Conservation (phyloP, 257 asterid genomes). For the Paraleonurus japonicus region DNA sequence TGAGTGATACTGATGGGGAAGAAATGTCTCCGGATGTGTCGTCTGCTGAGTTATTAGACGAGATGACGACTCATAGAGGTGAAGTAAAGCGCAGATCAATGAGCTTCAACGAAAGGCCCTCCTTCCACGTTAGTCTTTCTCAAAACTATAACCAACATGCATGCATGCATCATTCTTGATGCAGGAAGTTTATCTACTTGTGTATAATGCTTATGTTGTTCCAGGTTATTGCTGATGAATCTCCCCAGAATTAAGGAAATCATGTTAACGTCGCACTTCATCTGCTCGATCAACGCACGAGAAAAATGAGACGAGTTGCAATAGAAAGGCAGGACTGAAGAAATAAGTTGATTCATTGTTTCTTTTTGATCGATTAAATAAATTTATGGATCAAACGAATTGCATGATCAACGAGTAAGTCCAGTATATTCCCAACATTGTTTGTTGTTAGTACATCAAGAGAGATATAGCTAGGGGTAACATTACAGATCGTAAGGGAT, state of each 20-base stretch:
- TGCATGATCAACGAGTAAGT: not conserved
- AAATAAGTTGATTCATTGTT: not conserved
- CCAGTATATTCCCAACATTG: not conserved
- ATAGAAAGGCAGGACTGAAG: not conserved
- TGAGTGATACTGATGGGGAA: constrained; percentile 30
- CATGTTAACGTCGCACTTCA: not conserved
- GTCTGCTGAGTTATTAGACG: constrained; percentile 72
- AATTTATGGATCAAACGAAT: not conserved
- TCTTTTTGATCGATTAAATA: not conserved
- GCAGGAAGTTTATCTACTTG: not conserved
- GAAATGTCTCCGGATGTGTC: constrained; percentile 38
- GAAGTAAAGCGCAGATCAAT: constrained; percentile 63
- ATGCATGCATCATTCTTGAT: not conserved
- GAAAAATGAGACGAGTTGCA: not conserved
- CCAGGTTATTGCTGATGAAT: constrained; percentile 26
- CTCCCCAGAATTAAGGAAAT: not conserved
- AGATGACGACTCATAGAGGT: constrained; percentile 75
- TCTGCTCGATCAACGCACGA: not conserved
- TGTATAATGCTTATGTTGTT: not conserved
- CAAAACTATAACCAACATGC: not conserved
- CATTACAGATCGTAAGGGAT: not conserved
- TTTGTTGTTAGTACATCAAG: no score
- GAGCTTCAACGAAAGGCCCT: constrained; percentile 54
- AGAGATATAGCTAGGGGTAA: not conserved
- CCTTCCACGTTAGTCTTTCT: constrained; percentile 16